phyloP scores from a whole-genome alignment of 2,329 filamentous ascomycete species.

The Trematosphaeria pertusa region DNA sequence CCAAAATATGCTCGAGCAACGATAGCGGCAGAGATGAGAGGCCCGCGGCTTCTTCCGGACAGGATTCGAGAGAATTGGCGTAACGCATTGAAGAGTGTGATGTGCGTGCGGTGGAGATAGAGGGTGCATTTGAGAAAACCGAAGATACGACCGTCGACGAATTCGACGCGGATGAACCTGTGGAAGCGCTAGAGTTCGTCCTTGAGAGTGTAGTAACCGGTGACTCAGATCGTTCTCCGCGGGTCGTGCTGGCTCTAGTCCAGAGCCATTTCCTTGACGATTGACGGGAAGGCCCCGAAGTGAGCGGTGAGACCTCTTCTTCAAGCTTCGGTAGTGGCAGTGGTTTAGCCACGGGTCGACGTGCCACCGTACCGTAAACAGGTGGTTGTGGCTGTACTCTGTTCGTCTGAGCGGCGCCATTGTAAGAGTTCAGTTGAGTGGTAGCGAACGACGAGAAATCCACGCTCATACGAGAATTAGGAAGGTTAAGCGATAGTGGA shows the following conservation, averaged over 20 bases:
- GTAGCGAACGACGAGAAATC: conserved; percentile 25
- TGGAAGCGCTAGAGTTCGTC: conserved; percentile 16
- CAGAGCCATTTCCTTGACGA: conserved; percentile 14
- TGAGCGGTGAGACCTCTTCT: conserved; percentile 12
- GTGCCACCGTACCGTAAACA: conserved; percentile 1
- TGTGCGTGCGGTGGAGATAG: conserved; percentile 10
- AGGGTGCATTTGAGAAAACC: conserved; percentile 15
- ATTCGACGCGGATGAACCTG: conserved; percentile 11
- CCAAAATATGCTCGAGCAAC: conserved; percentile 27
- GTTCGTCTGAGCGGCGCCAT: conserved; percentile 8
- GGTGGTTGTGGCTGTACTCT: conserved; percentile 13
- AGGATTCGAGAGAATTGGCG: neutral
- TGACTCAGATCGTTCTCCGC: conserved; percentile 1
- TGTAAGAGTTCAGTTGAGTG: conserved; percentile 9
- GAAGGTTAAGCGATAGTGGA: conserved; percentile 28
- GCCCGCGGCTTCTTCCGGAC: neutral
- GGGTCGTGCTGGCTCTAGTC: conserved; percentile 5
- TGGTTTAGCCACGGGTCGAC: conserved; percentile 1
- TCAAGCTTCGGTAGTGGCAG: conserved; percentile 8
- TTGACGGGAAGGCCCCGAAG: conserved; percentile 2
- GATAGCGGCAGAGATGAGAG: conserved; percentile 22
- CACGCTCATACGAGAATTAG: conserved; percentile 30
- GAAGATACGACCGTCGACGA: conserved; percentile 16
- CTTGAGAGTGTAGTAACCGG: conserved; percentile 9
- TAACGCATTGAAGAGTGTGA: conserved; percentile 9